A percentile compares a stretch with the other conserved stretches of the same genome.
Conservation (phyloP, 495 filamentous ascomycete genomes). For the Staphylotrichum tortipilum region DNA sequence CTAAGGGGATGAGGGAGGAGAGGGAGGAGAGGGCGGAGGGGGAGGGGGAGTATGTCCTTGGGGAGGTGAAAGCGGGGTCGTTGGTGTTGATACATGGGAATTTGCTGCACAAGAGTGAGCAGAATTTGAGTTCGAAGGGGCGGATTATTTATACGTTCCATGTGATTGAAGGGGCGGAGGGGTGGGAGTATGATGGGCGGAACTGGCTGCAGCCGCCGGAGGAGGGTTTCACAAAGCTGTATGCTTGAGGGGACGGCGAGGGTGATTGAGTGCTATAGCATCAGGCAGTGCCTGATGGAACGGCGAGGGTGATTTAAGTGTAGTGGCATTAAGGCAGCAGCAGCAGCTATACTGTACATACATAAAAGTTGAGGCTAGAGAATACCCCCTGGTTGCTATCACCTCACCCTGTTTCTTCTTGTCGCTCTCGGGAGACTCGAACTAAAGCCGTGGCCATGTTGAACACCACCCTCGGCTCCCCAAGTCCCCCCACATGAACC, state of each 20-base stretch:
- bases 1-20: conserved; percentile 35
- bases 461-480: too few relatives aligned
- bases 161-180: conserved; percentile 74
- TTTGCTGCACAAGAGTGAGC: conserved; percentile 91
- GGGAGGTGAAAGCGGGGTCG: conserved; percentile 78
- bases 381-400: too few relatives aligned
- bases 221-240: conserved; percentile 66
- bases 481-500: background rate
- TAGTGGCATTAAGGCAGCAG: too few relatives aligned
- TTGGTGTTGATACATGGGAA: conserved; percentile 95
- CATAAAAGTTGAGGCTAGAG: too few relatives aligned
- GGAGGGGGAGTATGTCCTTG: conserved; percentile 51
- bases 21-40: conserved; percentile 17
- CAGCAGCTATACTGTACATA: too few relatives aligned
- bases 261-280: too few relatives aligned
- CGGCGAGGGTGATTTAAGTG: too few relatives aligned
- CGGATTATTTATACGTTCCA: conserved; percentile 97
- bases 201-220: conserved; percentile 89
- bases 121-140: conserved; percentile 72
- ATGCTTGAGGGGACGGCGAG: conserved; percentile 8
- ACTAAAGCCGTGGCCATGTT: too few relatives aligned
- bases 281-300: too few relatives aligned
- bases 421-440: too few relatives aligned
- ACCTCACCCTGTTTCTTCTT: too few relatives aligned
- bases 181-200: conserved; percentile 63